Conservation (phyloP, 2,329 filamentous ascomycete genomes). For the Thermomyces lanuginosus region DNA sequence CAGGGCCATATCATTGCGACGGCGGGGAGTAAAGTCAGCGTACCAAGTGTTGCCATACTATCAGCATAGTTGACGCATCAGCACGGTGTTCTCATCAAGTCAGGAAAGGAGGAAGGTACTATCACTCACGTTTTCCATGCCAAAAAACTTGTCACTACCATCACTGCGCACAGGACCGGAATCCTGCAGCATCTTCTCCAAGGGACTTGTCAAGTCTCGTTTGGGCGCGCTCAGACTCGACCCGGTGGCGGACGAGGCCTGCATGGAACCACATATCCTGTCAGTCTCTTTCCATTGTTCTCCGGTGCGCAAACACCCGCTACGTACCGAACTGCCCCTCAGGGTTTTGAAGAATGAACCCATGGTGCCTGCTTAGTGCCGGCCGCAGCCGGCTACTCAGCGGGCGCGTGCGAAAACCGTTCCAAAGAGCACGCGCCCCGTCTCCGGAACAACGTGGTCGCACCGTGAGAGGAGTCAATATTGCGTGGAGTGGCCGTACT, state of each 20-base stretch:
- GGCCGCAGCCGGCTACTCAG: no score
- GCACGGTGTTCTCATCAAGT: conserved; percentile 4
- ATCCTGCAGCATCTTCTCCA: conserved; percentile 64
- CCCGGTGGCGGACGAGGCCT: conserved; percentile 34
- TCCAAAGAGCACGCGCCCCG: no score
- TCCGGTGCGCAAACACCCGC: conserved; percentile 5
- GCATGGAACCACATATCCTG: conserved; percentile 5
- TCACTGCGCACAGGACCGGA: conserved; percentile 67
- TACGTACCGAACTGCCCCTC: conserved; percentile 23
- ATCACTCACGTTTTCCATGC: conserved; percentile 78
- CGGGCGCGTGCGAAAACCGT: no score
- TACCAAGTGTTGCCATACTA: conserved; percentile 98
- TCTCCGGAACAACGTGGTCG: no score
- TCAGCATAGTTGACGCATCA: conserved; percentile 11
- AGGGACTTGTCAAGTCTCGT: conserved; percentile 43
- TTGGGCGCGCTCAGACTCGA: conserved; percentile 35
- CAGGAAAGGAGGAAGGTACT: no score
- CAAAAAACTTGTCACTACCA: conserved; percentile 96
- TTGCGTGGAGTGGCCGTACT: no score
- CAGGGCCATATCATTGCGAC: no score
- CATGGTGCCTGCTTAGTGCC: no score
- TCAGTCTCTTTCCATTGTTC: conserved; percentile 5
- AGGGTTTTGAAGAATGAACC: conserved; percentile 26
- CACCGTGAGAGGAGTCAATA: no score
- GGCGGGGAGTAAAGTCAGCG: conserved; percentile 10